Evolutionary conservation across 2,329 filamentous ascomycete species (phyloP).

Genomic region (Thielaviopsis musarum): DNA sequence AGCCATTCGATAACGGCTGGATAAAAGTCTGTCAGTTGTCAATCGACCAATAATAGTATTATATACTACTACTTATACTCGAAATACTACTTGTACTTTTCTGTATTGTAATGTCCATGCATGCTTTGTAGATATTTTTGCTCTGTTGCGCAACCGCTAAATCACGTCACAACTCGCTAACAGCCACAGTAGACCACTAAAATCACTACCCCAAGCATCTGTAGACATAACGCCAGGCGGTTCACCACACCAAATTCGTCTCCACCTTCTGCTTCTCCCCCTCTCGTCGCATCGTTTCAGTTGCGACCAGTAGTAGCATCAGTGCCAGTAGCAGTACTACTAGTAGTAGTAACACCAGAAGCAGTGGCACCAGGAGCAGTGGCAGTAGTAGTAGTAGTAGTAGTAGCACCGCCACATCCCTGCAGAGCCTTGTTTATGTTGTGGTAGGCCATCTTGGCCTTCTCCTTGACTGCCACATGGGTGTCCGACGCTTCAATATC

Average conservation of each 20-base stretch:
- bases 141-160: background rate
- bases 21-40: too few species aligned
- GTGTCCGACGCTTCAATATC: slow-evolving; percentile 45
- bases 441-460: slow-evolving; percentile 52
- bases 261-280: background rate
- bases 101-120: background rate
- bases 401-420: slow-evolving; percentile 22
- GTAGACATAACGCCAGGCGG: background rate
- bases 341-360: background rate
- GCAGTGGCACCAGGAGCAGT: slow-evolving; percentile 15
- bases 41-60: too few species aligned
- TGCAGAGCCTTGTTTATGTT: background rate
- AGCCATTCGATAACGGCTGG: too few species aligned
- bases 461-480: slow-evolving; percentile 68
- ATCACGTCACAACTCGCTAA: background rate
- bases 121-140: background rate
- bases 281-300: background rate
- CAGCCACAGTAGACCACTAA: background rate
- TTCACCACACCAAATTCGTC: background rate
- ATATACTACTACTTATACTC: too few species aligned
- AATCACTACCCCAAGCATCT: background rate
- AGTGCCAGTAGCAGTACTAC: background rate
- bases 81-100: background rate
- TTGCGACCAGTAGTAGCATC: background rate
- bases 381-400: slow-evolving; percentile 22